phyloP scores from a whole-genome alignment of 1,284 basidiomycete genomes.

The Termitomyces sp. region DNA sequence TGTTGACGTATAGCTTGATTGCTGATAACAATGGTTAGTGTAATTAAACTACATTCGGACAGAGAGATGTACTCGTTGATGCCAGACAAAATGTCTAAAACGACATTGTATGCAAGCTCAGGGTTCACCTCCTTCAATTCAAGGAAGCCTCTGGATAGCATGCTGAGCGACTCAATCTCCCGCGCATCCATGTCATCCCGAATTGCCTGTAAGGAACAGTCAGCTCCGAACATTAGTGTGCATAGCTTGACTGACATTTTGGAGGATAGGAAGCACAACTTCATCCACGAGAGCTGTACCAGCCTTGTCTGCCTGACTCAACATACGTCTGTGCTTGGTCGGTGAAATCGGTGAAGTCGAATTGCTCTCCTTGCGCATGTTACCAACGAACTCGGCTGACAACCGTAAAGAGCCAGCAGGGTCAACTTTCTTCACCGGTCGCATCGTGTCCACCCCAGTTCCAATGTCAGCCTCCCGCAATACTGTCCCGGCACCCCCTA shows the following conservation, averaged over 20 bases:
- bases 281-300: conserved; percentile 75
- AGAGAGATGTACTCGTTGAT: conserved; percentile 77
- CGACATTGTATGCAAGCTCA: conserved; percentile 77
- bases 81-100: conserved; percentile 85
- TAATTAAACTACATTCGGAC: neutral
- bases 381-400: conserved; percentile 80
- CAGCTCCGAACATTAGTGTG: neutral
- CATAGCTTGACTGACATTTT: conserved; percentile 43
- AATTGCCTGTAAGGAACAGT: conserved; percentile 49
- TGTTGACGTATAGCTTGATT: conserved; percentile 71
- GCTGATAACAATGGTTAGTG: conserved; percentile 34
- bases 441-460: conserved; percentile 81
- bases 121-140: conserved; percentile 81
- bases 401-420: conserved; percentile 70
- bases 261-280: conserved; percentile 72
- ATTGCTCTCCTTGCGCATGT: conserved; percentile 49
- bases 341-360: conserved; percentile 45
- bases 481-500: conserved; percentile 66
- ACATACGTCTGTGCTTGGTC: conserved; percentile 39
- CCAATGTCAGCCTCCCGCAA: conserved; percentile 79
- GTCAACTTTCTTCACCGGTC: conserved; percentile 90
- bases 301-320: conserved; percentile 59
- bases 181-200: conserved; percentile 81
- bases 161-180: conserved; percentile 85
- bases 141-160: conserved; percentile 84